Conservation (phyloP, 148 eudicot genomes). For the Gaultheria prostrata region DNA sequence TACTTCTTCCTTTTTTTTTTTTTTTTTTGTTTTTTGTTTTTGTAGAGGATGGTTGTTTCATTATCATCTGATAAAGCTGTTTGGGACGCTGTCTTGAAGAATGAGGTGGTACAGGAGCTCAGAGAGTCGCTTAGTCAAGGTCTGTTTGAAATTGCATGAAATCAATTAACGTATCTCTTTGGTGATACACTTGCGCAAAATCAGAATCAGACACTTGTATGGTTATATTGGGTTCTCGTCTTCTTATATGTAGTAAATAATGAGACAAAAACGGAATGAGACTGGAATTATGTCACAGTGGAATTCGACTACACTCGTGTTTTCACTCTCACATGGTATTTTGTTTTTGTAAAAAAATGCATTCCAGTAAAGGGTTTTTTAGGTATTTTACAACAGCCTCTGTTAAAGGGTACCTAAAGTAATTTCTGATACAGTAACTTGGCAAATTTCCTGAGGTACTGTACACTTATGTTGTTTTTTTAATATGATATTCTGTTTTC, state of each 20-base stretch:
- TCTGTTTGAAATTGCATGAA: constrained; percentile 21
- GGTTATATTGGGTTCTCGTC: background rate
- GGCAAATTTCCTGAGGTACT: no score
- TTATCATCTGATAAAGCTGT: constrained; percentile 79
- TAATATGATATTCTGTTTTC: background rate
- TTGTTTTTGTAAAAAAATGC: background rate
- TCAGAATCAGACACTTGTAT: background rate
- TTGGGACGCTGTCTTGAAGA: constrained; percentile 86
- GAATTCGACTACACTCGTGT: background rate
- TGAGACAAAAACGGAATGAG: background rate
- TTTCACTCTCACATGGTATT: background rate
- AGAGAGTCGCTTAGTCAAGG: constrained; percentile 53
- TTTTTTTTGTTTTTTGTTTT: no score
- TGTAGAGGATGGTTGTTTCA: constrained; percentile 77
- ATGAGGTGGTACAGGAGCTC: constrained; percentile 77
- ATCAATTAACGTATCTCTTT: background rate
- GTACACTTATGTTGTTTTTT: no score
- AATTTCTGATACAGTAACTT: no score
- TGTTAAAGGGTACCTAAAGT: no score
- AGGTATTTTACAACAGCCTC: no score
- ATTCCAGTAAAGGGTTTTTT: no score
- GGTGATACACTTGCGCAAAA: background rate
- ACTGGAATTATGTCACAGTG: background rate
- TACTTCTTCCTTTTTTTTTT: constrained; percentile 11
- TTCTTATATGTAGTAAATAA: background rate